Base-by-base conservation (phyloP, 2,329 filamentous ascomycete species). In the Corniculantispora saksenae region DNA sequence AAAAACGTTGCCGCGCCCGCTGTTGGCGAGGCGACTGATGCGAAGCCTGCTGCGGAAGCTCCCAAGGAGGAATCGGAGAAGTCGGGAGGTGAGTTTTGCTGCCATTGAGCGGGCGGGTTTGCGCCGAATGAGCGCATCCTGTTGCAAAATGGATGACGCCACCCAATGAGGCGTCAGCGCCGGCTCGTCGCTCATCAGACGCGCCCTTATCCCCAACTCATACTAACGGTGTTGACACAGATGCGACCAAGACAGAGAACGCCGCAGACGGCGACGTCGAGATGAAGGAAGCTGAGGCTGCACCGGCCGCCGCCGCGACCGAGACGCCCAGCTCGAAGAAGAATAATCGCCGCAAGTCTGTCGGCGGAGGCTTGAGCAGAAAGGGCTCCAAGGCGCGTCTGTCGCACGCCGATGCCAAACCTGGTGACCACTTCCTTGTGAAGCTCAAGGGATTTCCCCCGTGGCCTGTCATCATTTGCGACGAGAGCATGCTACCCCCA, bases 401-500 rank as follows among this genome's bases (percentile, higher is more conserved):
- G 68, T 85, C 85, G 53, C 86, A 93, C 71, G 84, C 92, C 61
- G 87, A 97, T 75, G 94, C 92, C 69, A 85, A 97, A 81, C 92
- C 95, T 5, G 95, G 96, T 70, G 91, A 98, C 72, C 91, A 94
- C 79, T 98, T 91, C 80, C 89, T 97, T 74, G 93, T 96, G 69
- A 92, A 94, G 77, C 89, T 99, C 78, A 97, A 96, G 83, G 95
- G 94, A 66, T 97, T 92, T 78, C 92, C 95, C 38, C 90, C 92
- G 47, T 99, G 95, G 95, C 95, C 95, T 19, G 90, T 93, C 63
- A 91, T 99, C 74, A 88, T 99, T 71, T 95, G 92, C 76, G 93
- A 97, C 75, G 94, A 99, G 77, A 89, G 90, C 67, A 98, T 99
- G 90, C 88, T 99, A 23, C 94, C 95, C 2, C 83, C 89, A 65